Percentiles rank a stretch among this genome's conserved stretches.
Evolutionary conservation across 2,329 filamentous ascomycete species (phyloP).

Genomic region (Geosmithia putterillii): DNA sequence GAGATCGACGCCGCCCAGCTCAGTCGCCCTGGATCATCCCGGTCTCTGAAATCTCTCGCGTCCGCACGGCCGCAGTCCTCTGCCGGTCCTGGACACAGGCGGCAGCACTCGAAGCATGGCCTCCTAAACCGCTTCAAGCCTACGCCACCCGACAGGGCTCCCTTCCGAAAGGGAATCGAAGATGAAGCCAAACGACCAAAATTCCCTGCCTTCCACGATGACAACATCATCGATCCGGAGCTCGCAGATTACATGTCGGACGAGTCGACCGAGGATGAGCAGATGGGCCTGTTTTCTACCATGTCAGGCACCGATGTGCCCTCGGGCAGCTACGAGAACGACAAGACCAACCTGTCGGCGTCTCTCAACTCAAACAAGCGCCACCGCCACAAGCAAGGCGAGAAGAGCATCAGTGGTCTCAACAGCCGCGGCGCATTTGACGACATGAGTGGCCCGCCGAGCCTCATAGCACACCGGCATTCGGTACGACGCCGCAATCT

Average conservation of each 20-base stretch:
- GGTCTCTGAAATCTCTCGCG: constrained; percentile 69
- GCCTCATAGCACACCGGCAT: constrained; percentile 46
- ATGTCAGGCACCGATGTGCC: constrained; percentile 55
- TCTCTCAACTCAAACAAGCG: constrained; percentile 64
- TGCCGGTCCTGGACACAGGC: constrained; percentile 55
- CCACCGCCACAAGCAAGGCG: constrained; percentile 58
- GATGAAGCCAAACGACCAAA: constrained; percentile 57
- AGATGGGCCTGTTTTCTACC: constrained; percentile 72
- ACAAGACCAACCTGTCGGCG: constrained; percentile 60
- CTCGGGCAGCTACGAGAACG: constrained; percentile 57
- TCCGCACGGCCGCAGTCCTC: constrained; percentile 61
- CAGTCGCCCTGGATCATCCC: constrained; percentile 83
- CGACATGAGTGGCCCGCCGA: constrained; percentile 42
- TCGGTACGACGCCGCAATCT: constrained; percentile 65
- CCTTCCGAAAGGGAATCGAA: constrained; percentile 63
- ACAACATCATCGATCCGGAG: constrained; percentile 97
- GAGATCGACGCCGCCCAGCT: constrained; percentile 81
- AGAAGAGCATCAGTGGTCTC: constrained; percentile 62
- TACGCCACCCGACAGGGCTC: constrained; percentile 66
- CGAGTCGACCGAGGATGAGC: constrained; percentile 85
- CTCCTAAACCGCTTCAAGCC: constrained; percentile 65
- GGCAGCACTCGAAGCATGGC: constrained; percentile 80
- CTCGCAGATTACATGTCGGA: constrained; percentile 93
- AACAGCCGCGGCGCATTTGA: constrained; percentile 57
- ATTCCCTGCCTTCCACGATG: constrained; percentile 89